Conservation (phyloP, 768 basidiomycete genomes). For the Collybia sordida region DNA sequence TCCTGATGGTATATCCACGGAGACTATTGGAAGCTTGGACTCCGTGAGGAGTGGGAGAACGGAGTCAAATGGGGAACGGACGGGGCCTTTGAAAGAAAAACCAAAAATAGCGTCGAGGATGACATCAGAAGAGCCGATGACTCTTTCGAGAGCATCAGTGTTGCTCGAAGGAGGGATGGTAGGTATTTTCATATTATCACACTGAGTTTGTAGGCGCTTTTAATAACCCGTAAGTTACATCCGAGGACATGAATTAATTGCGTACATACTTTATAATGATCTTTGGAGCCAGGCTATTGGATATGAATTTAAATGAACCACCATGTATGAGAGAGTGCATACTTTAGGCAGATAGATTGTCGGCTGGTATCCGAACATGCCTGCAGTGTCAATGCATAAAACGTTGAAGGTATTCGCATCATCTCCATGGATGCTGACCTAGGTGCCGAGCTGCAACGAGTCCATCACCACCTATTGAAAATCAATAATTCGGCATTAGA, state of each 20-base stretch:
- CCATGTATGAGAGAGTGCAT: background rate
- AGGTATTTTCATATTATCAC: slow-evolving; percentile 83
- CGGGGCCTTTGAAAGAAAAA: slow-evolving; percentile 93
- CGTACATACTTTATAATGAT: slow-evolving; percentile 74
- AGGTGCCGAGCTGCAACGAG: slow-evolving; percentile 95
- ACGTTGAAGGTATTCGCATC: background rate
- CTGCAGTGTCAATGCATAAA: slow-evolving; percentile 33
- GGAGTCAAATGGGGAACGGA: slow-evolving; percentile 83
- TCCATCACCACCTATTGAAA: slow-evolving; percentile 78
- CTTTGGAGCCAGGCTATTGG: slow-evolving; percentile 86
- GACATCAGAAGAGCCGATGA: slow-evolving; percentile 67
- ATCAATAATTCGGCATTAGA: background rate
- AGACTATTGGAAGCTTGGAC: slow-evolving; percentile 79
- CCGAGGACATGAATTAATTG: background rate
- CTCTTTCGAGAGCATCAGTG: slow-evolving; percentile 42
- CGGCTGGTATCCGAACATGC: slow-evolving; percentile 90
- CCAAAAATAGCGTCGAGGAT: slow-evolving; percentile 97
- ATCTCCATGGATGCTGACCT: slow-evolving; percentile 41
- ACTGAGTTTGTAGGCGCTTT: slow-evolving; percentile 82
- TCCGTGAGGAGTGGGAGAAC: slow-evolving; percentile 66
- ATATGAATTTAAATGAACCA: background rate
- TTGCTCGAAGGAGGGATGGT: slow-evolving; percentile 56
- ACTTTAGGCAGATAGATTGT: slow-evolving; percentile 96
- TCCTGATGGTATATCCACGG: slow-evolving; percentile 94
- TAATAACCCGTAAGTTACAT: background rate